Conservation (phyloP, 2,329 filamentous ascomycete genomes). For the Stachybotrys elegans region DNA sequence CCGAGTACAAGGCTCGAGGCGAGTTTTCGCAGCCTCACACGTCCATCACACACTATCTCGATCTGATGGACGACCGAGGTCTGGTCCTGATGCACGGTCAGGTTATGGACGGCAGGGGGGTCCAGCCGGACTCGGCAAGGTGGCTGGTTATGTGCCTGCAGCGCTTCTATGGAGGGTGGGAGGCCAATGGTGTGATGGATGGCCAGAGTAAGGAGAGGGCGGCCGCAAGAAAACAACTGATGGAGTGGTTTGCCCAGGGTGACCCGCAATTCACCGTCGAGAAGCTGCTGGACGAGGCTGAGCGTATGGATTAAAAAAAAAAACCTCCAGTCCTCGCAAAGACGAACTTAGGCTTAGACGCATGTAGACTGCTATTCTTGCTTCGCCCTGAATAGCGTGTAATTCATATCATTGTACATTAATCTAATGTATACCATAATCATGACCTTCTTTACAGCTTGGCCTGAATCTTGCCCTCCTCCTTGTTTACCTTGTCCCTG, state of each 20-base stretch:
- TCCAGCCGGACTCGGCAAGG: constrained; percentile 75
- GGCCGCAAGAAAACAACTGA: constrained; percentile 60
- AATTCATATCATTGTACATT: constrained; percentile 1
- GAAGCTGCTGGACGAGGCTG: constrained; percentile 80
- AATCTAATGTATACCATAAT: constrained; percentile 4
- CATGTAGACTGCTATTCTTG: neutral
- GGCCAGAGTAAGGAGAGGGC: constrained; percentile 48
- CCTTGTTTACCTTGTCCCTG: constrained; percentile 34
- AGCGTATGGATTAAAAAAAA: constrained; percentile 58
- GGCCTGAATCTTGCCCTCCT: constrained; percentile 24
- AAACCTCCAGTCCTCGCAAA: neutral
- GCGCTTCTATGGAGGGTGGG: constrained; percentile 78
- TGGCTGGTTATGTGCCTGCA: constrained; percentile 92
- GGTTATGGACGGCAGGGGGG: constrained; percentile 70
- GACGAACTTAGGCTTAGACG: neutral
- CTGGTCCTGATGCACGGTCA: constrained; percentile 82
- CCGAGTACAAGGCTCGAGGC: constrained; percentile 85
- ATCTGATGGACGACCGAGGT: constrained; percentile 68
- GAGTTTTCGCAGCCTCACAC: constrained; percentile 91
- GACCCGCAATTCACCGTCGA: constrained; percentile 79
- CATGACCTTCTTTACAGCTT: constrained; percentile 26
- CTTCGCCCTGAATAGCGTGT: too few species aligned
- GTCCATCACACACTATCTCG: constrained; percentile 85
- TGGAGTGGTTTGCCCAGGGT: constrained; percentile 78
- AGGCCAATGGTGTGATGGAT: constrained; percentile 30